Conservation (phyloP, 2,329 filamentous ascomycete genomes). For the Stagonosporopsis vannaccii region DNA sequence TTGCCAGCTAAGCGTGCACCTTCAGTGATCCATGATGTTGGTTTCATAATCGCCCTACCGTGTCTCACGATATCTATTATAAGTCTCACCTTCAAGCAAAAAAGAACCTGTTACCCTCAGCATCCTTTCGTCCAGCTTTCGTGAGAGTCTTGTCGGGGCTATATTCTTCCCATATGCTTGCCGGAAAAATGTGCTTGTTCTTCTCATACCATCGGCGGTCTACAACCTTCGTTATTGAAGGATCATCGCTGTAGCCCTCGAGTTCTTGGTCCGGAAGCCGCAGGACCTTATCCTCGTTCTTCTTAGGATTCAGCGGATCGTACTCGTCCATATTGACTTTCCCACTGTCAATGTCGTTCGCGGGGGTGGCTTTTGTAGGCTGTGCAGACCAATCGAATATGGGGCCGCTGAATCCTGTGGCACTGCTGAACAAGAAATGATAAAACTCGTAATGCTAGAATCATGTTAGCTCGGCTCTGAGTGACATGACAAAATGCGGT, state of each 20-base stretch:
- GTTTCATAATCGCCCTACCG: not conserved
- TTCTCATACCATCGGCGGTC: constrained; percentile 96
- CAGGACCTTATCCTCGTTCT: constrained; percentile 46
- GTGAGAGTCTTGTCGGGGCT: constrained; percentile 88
- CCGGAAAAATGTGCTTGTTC: constrained; percentile 98
- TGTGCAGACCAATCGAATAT: constrained; percentile 78
- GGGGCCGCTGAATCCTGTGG: constrained; percentile 72
- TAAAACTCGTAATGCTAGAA: constrained; percentile 94
- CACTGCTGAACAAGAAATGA: constrained; percentile 93
- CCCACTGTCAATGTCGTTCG: constrained; percentile 22
- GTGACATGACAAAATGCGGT: not conserved
- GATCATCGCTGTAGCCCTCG: constrained; percentile 81
- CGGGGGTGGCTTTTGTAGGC: constrained; percentile 53
- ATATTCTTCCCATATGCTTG: constrained; percentile 94
- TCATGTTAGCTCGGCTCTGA: constrained; percentile 19
- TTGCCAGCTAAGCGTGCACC: not conserved
- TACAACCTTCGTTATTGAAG: constrained; percentile 87
- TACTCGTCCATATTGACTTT: constrained; percentile 40
- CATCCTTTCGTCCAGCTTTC: constrained; percentile 78
- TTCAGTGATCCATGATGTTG: not conserved
- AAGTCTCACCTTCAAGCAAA: constrained; percentile 37
- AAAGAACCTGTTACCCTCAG: constrained; percentile 92
- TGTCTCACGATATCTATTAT: not conserved
- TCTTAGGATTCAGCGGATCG: constrained; percentile 52
- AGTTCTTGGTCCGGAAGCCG: constrained; percentile 56